Conservation (phyloP, 352 stramenopile species). For the Globisporangium radiosum region DNA sequence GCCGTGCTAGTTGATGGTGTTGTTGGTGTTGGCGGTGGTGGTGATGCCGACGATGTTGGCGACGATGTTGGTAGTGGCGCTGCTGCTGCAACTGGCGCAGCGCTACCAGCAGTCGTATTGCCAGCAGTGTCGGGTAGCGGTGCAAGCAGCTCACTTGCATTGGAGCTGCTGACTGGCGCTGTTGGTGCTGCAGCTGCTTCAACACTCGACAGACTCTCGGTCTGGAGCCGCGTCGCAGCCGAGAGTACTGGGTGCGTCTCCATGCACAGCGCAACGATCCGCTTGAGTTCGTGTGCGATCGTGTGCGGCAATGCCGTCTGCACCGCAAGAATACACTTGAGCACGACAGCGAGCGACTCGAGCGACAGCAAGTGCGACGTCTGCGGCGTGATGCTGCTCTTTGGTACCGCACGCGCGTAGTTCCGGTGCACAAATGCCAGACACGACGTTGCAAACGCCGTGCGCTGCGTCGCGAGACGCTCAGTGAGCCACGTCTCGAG, state of each 20-base stretch:
- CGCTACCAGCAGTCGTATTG: background rate
- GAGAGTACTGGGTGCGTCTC: conserved; percentile 80
- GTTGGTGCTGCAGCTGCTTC: background rate
- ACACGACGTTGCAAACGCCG: conserved; percentile 79
- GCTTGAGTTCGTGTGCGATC: conserved; percentile 76
- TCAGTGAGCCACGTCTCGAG: conserved; percentile 82
- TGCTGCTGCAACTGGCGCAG: background rate
- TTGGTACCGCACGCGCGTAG: conserved; percentile 74
- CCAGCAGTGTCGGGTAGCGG: background rate
- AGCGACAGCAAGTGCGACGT: conserved; percentile 78
- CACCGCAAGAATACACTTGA: conserved; percentile 79
- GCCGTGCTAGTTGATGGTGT: background rate
- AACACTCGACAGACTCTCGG: background rate
- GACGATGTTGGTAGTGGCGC: conserved; percentile 1
- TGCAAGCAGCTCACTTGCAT: background rate
- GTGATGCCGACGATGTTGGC: background rate
- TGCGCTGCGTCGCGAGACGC: conserved; percentile 67
- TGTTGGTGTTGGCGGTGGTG: no score
- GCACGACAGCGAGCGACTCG: conserved; percentile 74
- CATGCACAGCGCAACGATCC: conserved; percentile 76
- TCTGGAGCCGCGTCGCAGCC: conserved; percentile 23
- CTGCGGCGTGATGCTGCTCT: conserved; percentile 72
- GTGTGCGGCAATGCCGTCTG: conserved; percentile 59
- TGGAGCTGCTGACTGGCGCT: background rate
- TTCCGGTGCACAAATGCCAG: conserved; percentile 83